phyloP scores from a whole-genome alignment of 192 early-diverging fungal genomes.

The Backusella tuberculispora region DNA sequence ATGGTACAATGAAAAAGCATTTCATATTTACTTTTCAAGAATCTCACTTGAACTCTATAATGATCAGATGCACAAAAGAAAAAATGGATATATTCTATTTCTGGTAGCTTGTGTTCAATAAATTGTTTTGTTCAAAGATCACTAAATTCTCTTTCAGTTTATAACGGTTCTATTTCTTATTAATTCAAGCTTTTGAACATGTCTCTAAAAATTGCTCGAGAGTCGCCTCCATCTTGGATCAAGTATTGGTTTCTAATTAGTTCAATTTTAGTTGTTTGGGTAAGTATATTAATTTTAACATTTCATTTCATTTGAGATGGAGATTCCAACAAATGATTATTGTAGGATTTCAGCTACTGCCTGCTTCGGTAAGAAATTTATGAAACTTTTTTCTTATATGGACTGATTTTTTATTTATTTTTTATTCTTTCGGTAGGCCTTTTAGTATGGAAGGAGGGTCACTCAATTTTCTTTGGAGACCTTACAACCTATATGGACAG shows the following conservation, averaged over 20 bases:
- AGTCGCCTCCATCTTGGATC: not conserved
- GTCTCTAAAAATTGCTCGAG: not conserved
- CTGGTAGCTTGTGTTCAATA: not conserved
- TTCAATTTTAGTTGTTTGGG: slow-evolving; percentile 2
- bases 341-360: slow-evolving; percentile 2
- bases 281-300: not conserved
- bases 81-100: not conserved
- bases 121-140: not conserved
- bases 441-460: slow-evolving; percentile 37
- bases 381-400: not conserved
- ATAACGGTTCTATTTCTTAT: not conserved
- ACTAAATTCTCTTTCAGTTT: not conserved
- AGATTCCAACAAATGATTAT: not conserved
- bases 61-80: not conserved
- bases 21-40: slow-evolving; percentile 2
- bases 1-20: slow-evolving; percentile 5
- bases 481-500: slow-evolving; percentile 42
- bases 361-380: not conserved
- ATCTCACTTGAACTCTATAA: not conserved
- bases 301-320: not conserved
- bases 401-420: not conserved
- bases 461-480: slow-evolving; percentile 35
- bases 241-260: slow-evolving; percentile 6
- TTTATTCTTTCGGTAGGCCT: slow-evolving; percentile 20
- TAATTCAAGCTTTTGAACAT: not conserved